Conservation (phyloP, 139 green algal genomes). For the Dunaliella sp. region DNA sequence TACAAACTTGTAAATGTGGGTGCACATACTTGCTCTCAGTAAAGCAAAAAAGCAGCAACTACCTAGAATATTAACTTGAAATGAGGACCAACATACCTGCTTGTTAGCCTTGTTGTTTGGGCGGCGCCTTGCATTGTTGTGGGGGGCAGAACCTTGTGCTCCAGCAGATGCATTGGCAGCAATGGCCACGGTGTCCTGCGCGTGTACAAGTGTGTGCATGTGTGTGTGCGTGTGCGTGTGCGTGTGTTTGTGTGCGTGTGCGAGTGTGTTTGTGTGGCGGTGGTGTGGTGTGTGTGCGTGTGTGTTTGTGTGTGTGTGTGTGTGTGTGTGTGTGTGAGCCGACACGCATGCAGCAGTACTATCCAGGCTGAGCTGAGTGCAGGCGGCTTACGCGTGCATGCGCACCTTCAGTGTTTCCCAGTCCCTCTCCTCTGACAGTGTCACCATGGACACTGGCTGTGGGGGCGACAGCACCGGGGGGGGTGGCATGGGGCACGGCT, state of each 20-base stretch:
- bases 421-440: conserved; percentile 49
- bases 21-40: no score
- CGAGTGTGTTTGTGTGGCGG: background rate
- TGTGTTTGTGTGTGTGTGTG: background rate
- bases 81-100: no score
- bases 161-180: background rate
- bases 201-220: background rate
- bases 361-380: no score
- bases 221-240: background rate
- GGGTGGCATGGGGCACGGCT: background rate
- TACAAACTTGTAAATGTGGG: no score
- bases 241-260: background rate
- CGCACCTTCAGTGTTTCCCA: conserved; percentile 36
- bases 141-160: background rate
- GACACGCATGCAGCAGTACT: no score
- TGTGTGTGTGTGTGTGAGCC: no score
- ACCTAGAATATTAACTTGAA: no score
- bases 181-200: background rate
- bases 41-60: no score
- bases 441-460: conserved; percentile 13
- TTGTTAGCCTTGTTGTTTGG: conserved; percentile 22
- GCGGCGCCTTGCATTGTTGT: background rate
- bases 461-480: background rate
- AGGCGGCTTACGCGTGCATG: no score
- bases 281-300: background rate